A percentile compares a stretch with the other conserved stretches of the same genome.
Evolutionary conservation across 306 rosid genomes (phyloP).

Genomic region (Quercus gilva): DNA sequence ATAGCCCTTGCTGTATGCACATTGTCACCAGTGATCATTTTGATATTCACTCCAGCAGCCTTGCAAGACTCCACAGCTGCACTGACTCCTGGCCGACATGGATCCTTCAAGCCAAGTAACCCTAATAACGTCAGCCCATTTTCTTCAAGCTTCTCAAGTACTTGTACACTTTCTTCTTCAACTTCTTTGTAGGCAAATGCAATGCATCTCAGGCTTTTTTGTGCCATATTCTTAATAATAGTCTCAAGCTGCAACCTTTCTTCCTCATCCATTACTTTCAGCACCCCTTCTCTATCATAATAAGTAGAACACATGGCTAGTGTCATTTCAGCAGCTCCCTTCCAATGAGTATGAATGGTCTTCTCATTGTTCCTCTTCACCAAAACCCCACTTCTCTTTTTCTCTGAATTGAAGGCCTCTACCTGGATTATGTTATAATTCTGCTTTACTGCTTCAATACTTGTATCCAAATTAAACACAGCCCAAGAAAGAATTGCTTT

Average conservation of each 20-base stretch:
- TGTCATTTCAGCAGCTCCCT: conserved; percentile 32
- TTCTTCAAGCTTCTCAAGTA: conserved; percentile 15
- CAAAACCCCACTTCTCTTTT: conserved; percentile 30
- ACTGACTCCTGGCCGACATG: conserved; percentile 21
- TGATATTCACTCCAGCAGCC: conserved; percentile 23
- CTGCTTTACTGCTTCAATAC: conserved; percentile 21
- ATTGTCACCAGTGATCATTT: conserved; percentile 28
- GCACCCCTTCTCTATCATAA: conserved; percentile 11
- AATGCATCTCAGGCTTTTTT: conserved; percentile 25
- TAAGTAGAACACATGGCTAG: conserved; percentile 16
- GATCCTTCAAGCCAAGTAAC: conserved; percentile 22
- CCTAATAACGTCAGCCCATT: conserved; percentile 12
- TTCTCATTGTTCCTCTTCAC: not conserved
- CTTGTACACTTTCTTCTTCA: not conserved
- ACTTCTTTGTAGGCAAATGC: conserved; percentile 19
- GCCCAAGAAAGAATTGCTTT: conserved; percentile 27
- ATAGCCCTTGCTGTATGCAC: conserved; percentile 26
- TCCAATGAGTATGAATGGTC: conserved; percentile 17
- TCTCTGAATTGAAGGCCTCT: conserved; percentile 24
- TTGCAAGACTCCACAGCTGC: conserved; percentile 17
- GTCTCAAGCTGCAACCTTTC: not conserved
- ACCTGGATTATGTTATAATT: conserved; percentile 18
- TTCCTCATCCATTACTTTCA: conserved; percentile 11
- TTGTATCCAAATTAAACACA: not conserved
- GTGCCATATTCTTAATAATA: conserved; percentile 24